Percentiles rank a stretch among this genome's conserved stretches.
These are phyloP conservation scores for Vitis amurensis DNA, from an alignment of 164 flowering plant genomes.

Conservation along the genomic window DNA sequence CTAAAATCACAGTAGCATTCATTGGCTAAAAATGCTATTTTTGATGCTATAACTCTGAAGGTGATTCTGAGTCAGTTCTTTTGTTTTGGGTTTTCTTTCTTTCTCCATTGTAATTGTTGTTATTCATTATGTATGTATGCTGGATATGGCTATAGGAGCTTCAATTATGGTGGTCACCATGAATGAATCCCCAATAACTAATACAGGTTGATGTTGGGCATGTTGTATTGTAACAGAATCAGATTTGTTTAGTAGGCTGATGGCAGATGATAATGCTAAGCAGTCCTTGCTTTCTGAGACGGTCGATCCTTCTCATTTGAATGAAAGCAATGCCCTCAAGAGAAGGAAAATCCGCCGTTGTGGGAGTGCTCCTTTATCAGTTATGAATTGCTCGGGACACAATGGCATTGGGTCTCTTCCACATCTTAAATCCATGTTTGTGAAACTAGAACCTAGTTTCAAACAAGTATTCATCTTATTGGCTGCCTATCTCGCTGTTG, in stretches of 20 bases:
- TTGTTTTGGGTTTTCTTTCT: too few relatives aligned
- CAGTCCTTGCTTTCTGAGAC: constrained; percentile 35
- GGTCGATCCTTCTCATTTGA: constrained; percentile 19
- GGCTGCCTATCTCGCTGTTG: constrained; percentile 50
- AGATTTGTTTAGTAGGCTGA: constrained; percentile 7
- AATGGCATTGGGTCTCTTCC: constrained; percentile 7
- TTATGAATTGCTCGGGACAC: constrained; percentile 9
- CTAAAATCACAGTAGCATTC: neutral
- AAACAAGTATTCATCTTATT: constrained; percentile 38
- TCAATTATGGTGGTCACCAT: too few relatives aligned
- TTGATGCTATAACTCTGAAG: too few relatives aligned
- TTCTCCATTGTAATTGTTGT: neutral
- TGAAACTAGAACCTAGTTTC: constrained; percentile 29
- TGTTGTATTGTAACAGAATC: neutral
- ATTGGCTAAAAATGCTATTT: too few relatives aligned
- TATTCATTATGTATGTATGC: neutral
- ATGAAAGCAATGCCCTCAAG: constrained; percentile 19
- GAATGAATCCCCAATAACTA: neutral
- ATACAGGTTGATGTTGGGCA: neutral
- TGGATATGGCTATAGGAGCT: too few relatives aligned
- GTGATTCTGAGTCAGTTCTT: too few relatives aligned
- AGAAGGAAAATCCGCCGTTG: constrained; percentile 32
- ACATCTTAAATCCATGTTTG: constrained; percentile 16
- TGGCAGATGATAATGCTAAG: constrained; percentile 32
- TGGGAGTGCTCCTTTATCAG: constrained; percentile 27